Percentiles rank a stretch among this genome's conserved stretches.
phyloP scores from a whole-genome alignment of 176 grass and related monocot genomes.

The Carex cristatella region DNA sequence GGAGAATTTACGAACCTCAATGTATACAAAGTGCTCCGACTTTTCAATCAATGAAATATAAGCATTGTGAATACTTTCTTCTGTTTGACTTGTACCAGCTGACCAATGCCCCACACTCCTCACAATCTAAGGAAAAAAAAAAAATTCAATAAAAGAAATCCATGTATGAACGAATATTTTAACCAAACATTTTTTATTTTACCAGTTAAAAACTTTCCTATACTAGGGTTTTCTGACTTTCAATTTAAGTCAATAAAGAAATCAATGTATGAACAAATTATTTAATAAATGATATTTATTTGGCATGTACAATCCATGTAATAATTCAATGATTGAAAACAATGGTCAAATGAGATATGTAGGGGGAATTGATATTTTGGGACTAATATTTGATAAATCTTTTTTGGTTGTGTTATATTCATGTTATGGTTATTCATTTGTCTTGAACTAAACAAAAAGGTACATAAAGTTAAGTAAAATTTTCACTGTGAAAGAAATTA shows the following conservation, averaged over 20 bases:
- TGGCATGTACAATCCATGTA: too few species aligned
- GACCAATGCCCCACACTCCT: slow-evolving; percentile 80
- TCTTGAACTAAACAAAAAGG: background rate
- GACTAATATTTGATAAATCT: too few species aligned
- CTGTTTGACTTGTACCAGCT: slow-evolving; percentile 68
- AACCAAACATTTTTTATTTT: background rate
- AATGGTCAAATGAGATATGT: too few species aligned
- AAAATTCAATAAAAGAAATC: slow-evolving; percentile 5
- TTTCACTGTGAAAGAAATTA: slow-evolving; percentile 4
- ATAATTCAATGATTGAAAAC: too few species aligned
- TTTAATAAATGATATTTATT: too few species aligned
- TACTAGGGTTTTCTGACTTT: too few species aligned
- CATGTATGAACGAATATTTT: background rate
- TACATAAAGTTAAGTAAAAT: background rate
- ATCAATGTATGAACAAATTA: too few species aligned
- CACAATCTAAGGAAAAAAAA: slow-evolving; percentile 39
- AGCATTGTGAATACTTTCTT: slow-evolving; percentile 85
- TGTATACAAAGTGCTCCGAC: slow-evolving; percentile 68
- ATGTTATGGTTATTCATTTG: background rate
- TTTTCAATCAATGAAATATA: slow-evolving; percentile 77
- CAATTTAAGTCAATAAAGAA: too few species aligned
- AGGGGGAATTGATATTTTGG: too few species aligned
- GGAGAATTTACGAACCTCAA: slow-evolving; percentile 38
- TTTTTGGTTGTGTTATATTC: background rate
- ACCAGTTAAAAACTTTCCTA: background rate